Percentiles rank a stretch among this genome's conserved stretches.
phyloP scores from a whole-genome alignment of 75 land plant species.

The Cupressus sempervirens region DNA sequence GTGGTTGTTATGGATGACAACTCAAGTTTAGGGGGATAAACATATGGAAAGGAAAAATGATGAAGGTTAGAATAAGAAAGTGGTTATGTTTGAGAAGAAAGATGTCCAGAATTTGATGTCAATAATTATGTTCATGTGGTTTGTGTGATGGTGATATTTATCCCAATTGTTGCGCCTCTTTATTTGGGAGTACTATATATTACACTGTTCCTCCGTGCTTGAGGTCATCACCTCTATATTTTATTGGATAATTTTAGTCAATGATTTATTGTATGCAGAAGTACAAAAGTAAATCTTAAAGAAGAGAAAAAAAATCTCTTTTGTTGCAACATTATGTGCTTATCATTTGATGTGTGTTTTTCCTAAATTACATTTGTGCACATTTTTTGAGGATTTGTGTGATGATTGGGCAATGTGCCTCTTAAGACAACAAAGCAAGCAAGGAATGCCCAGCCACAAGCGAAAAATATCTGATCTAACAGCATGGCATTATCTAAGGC shows the following conservation, averaged over 20 bases:
- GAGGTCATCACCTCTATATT: background rate
- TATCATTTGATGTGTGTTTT: background rate
- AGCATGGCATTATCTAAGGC: background rate
- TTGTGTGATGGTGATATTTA: background rate
- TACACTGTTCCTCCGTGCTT: background rate
- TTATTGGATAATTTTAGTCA: background rate
- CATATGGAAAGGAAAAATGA: too few species aligned
- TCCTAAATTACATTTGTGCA: background rate
- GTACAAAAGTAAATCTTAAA: background rate
- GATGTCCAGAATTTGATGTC: too few species aligned
- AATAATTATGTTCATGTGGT: background rate
- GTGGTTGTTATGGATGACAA: too few species aligned
- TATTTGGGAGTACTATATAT: background rate
- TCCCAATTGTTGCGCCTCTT: background rate
- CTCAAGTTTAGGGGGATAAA: too few species aligned
- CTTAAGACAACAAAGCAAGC: background rate
- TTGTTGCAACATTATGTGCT: too few species aligned
- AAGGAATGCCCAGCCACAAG: background rate
- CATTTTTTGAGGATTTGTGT: background rate
- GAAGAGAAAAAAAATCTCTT: background rate
- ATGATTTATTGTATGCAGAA: background rate
- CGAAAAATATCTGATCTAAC: background rate
- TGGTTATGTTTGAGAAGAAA: too few species aligned
- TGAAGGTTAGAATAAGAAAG: too few species aligned
- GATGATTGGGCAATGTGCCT: background rate